Evolutionary conservation across 768 basidiomycete genomes (phyloP).

Genomic region (Cantharellus cinnabarinus): DNA sequence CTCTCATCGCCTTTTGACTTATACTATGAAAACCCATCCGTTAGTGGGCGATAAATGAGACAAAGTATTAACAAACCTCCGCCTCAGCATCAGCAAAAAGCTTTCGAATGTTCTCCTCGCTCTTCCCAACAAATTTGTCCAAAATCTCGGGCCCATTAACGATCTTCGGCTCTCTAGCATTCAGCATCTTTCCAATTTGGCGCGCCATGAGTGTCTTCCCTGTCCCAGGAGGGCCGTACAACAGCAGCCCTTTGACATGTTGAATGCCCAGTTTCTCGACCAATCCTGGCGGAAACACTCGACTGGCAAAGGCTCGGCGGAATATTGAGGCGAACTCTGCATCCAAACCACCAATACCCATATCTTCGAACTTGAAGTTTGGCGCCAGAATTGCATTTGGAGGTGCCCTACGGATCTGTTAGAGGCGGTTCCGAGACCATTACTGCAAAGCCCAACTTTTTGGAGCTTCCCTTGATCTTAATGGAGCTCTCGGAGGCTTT

Average conservation of each 20-base stretch:
- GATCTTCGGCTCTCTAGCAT: conserved; percentile 91
- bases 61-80: conserved; percentile 34
- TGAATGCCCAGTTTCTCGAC: conserved; percentile 96
- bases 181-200: conserved; percentile 98
- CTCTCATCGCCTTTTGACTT: conserved; percentile 96
- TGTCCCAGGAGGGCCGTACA: conserved; percentile 93
- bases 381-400: conserved; percentile 91
- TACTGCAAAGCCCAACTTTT: conserved; percentile 36
- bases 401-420: conserved; percentile 36
- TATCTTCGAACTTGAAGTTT: conserved; percentile 98
- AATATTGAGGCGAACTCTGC: conserved; percentile 91
- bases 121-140: conserved; percentile 91
- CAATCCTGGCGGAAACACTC: conserved; percentile 92
- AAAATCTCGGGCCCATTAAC: conserved; percentile 97
- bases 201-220: conserved; percentile 96
- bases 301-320: conserved; percentile 92
- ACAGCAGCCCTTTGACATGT: conserved; percentile 91
- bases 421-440: not conserved
- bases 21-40: conserved; percentile 33
- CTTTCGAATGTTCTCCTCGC: conserved; percentile 95
- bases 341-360: conserved; percentile 98
- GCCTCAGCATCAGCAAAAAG: conserved; percentile 97
- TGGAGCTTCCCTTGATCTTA: conserved; percentile 80
- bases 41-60: not conserved
- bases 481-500: conserved; percentile 66